Evolutionary conservation across 805 yeast species (phyloP), one percentile per base, ranked within the genome.

Genomic region (Candida khao-thaluensis): DNA sequence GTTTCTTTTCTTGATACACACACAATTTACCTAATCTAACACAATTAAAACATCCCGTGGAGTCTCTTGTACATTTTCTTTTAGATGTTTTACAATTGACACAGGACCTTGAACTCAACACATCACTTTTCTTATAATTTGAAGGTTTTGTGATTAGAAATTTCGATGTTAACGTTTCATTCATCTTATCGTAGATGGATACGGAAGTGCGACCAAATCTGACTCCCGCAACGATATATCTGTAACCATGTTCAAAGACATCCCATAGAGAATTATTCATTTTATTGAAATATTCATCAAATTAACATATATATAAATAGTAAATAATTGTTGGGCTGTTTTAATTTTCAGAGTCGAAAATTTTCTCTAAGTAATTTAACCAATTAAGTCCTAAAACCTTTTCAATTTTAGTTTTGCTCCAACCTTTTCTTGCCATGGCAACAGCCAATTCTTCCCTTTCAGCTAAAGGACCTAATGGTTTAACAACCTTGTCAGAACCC

Each of bases 341-440:
- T n/a, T n/a, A 22, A 11, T 28, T 28, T 17, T 28, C 30, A 14
- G 15, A 8, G 17, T 35, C 27, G 21, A 35, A 44, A 23, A 41
- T 42, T 14, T 16, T 41, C 8, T 44, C 43, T 31, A 38, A 43
- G 17, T 44, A 44, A 16, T 37, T 38, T 9, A 40, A 16, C 48
- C 48, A 41, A 17, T 41, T 44, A n/a, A 44, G 37, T 1, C 45
- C 45, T 26, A 44, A 44, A 8, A 44, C 42, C n/a, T 41, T 44
- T 29, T 43, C 44, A 4, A 43, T 43, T 41, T 43, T 43, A 12
- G 41, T 30, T 21, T 34, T 32, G 17, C 36, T 30, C 47, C 47
- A 43, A 7, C 47, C 47, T 34, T 37, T 43, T 40, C 38, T 40
- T 7, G 47, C 47, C 47, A 43, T 43, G 4, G 47, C 47, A 16